Evolutionary conservation across 1,284 basidiomycete species (phyloP), one percentile per base, ranked within the genome.

Genomic region (Fereydounia khargensis): DNA sequence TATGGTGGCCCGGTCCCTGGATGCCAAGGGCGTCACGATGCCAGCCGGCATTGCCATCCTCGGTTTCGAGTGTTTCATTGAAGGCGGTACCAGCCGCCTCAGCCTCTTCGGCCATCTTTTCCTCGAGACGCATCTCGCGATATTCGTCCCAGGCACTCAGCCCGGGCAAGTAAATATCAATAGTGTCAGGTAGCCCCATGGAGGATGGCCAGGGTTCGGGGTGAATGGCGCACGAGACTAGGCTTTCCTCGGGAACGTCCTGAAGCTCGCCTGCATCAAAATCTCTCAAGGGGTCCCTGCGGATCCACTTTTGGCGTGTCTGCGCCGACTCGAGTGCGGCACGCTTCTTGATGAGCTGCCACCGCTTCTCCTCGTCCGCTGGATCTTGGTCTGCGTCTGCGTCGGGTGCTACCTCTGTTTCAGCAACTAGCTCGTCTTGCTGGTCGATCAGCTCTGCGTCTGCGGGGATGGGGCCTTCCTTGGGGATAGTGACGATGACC

Each of bases 121-220:
- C 52, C 20, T 53, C 52, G 43, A 36, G 28, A 9, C 49, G 51
- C 38, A 47, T 52, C 31, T 59, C 61, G 16, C 21, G 42, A n/a
- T 53, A 62, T 24, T 64, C 63, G 27, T 65, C 63, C 68, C 68
- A 70, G 6, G 66, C 68, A 25, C 42, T 48, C 47, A 58, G 47
- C 4, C 66, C 66, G n/a, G 68, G 68, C 1, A 70, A 54, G 34
- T 68, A 70, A 37, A 70, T 70, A 11, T 70, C 68, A 37, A 70
- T 68, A 8, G 59, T 63, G 36, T 68, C 60, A 14, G 64, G 68
- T 16, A 70, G 39, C 11, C 55, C 63, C 7, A 46, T 13, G 1
- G 44, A 47, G 35, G 42, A 33, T 11, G 59, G 56, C 54, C 54
- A 50, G 2, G 60, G 52, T 24, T 58, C 57, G 3, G 65, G 61